Conservation (phyloP, 352 stramenopile genomes). For the Phytophthora ramorum region DNA sequence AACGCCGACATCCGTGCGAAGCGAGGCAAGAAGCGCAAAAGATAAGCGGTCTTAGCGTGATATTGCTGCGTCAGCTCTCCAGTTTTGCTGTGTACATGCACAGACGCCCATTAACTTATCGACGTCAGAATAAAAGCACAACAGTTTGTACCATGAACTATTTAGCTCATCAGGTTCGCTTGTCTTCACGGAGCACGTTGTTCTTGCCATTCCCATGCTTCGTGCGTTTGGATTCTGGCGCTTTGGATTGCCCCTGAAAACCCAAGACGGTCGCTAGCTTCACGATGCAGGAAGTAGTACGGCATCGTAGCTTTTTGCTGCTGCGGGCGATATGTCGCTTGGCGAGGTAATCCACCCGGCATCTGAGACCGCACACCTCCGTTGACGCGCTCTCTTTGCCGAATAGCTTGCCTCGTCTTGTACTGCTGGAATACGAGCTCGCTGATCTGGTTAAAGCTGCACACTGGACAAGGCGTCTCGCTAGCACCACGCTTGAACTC, state of each 20-base stretch:
- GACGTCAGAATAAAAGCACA: constrained; percentile 36
- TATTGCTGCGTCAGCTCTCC: constrained; percentile 20
- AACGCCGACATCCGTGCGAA: constrained; percentile 85
- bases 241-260: constrained; percentile 26
- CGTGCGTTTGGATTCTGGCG: constrained; percentile 34
- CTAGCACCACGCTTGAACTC: constrained; percentile 72
- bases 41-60: constrained; percentile 44
- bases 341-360: background rate
- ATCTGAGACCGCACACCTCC: background rate
- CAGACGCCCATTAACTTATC: constrained; percentile 62
- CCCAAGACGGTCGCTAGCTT: constrained; percentile 36
- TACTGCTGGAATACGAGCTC: constrained; percentile 52
- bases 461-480: constrained; percentile 83
- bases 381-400: constrained; percentile 7
- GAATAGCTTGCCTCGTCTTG: constrained; percentile 8
- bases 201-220: constrained; percentile 58
- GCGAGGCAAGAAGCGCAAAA: constrained; percentile 89
- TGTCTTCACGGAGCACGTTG: constrained; percentile 12
- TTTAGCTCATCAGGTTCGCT: background rate
- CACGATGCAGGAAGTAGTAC: constrained; percentile 72
- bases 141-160: constrained; percentile 37
- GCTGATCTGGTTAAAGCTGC: constrained; percentile 85
- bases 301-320: constrained; percentile 21
- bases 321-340: constrained; percentile 4
- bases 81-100: constrained; percentile 36